Evolutionary conservation across 495 filamentous ascomycete species (phyloP), one percentile per base, ranked within the genome.

Genomic region (Collariella sp.): DNA sequence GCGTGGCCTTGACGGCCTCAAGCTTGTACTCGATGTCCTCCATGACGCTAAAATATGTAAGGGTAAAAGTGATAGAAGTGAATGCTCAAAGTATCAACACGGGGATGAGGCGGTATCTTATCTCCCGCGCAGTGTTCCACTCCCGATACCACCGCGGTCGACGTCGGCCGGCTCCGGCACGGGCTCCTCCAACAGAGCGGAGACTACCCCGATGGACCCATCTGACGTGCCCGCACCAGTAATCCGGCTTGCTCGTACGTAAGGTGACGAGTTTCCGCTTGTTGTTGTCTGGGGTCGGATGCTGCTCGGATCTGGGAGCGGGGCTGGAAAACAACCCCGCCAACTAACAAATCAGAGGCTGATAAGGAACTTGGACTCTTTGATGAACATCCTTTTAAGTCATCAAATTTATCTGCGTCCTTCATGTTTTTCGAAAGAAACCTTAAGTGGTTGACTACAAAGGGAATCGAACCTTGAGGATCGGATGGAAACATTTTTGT

Each of bases 21-120:
- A 79, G 57, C 50, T 74, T 66, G 58, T 80, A 80, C 36, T 59
- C 67, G 48, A 63, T 64, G 18, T 71, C 71, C 19, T 66, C 65
- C 54, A 63, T 61, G 44, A 51, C 50, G 35, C 9, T 31, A 40
- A 18, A 47, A 18, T 19, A 48, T 29, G 33, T 22, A 26, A 44
- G 5, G 13, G 7, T 11, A 10, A 40, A 20, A 40, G 19, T 19
- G 15, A 19, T 7, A 16, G 18, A 18, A 45, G 18, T 3, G 10
- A 13, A 6, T 20, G 18, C 24, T 19, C 6, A 13, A 46, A 34
- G 1, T 19, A 34, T n/a, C 1, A 19, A 46, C 20, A 16, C 15
- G 5, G 26, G 7, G 7, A 12, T 33, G 44, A 20, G 23, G 15
- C 42, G 7, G 16, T 18, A 16, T 20, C 47, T 50, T 50, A 50